Evolutionary conservation across 805 yeast species (phyloP).

Genomic region (Groenewaldozyma tartarivorans): DNA sequence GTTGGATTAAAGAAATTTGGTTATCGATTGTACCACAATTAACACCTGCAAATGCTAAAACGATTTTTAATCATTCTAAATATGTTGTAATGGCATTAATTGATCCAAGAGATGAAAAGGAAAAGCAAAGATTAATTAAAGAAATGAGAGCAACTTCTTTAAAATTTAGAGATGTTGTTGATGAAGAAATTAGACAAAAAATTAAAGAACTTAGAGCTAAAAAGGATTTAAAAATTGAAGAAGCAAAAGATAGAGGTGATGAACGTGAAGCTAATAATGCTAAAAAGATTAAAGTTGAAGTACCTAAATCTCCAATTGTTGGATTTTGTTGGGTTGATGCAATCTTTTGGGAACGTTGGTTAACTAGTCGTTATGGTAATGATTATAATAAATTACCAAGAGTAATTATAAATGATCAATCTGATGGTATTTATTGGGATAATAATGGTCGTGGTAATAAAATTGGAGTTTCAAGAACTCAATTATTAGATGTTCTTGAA

Average conservation of each 20-base stretch:
- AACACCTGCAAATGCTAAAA: constrained; percentile 27
- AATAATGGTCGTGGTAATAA: constrained; percentile 15
- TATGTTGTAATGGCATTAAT: constrained; percentile 25
- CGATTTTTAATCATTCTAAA: constrained; percentile 20
- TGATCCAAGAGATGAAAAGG: constrained; percentile 21
- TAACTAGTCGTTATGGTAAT: constrained; percentile 19
- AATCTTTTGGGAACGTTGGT: constrained; percentile 26
- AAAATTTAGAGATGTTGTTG: constrained; percentile 19
- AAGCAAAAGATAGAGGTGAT: constrained; percentile 26
- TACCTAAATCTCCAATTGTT: constrained; percentile 17
- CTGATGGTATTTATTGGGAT: constrained; percentile 26
- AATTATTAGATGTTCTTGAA: constrained; percentile 16
- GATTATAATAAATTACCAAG: constrained; percentile 10
- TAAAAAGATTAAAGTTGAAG: constrained; percentile 20
- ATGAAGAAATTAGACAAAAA: constrained; percentile 17
- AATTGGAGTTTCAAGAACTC: constrained; percentile 17
- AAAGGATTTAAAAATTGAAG: constrained; percentile 25
- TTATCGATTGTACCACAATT: constrained; percentile 28
- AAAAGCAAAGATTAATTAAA: constrained; percentile 17
- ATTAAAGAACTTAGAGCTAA: constrained; percentile 21
- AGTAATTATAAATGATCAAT: constrained; percentile 23
- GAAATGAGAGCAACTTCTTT: constrained; percentile 25
- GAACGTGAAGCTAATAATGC: constrained; percentile 23
- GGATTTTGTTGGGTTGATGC: constrained; percentile 31
- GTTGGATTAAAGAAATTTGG: constrained; percentile 28